Evolutionary conservation across 371 early-diverging fungal species (phyloP), one percentile per base, ranked within the genome.

Genomic region (Mucor mucedo): DNA sequence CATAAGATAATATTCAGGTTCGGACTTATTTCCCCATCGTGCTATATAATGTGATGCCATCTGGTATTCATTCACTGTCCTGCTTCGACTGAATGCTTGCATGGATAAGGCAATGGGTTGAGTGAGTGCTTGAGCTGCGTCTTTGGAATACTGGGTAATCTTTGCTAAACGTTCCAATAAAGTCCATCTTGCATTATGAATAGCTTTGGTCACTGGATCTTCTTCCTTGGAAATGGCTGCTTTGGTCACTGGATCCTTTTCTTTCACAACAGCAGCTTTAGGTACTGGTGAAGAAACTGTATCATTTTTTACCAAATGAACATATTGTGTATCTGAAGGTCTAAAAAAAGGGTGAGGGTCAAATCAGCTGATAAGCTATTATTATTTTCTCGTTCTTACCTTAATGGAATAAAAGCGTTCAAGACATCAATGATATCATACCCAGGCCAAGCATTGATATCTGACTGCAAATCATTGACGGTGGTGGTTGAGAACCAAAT

Each of bases 41-140:
- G 89, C 88, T 41, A 95, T 65, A 62, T 95, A 96, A 14, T 91
- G 77, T 0, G 87, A 83, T 0, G 94, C 95, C 33, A 84, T 76
- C 63, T 91, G 91, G 63, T 94, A 95, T 53, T 96, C 96, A 33
- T 82, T 73, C 68, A 84, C 72, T 21, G 80, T 75, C 49, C 68
- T 70, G 11, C 50, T 42, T 81, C 77, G 5, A 86, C 77, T 14
- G 84, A 87, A 9, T 68, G 74, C 38, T 81, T 77, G n/a, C 68
- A 21, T 21, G n/a, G 47, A 47, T 21, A 10, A 30, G 33, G 40
- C 50, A 32, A 21, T 55, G 60, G 33, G 41, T 21, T 42, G 39
- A 55, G 85, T 55, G 92, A 94, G 77, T 4, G 93, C 77, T 44
- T 86, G 87, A 9, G 86, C 88, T 3, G 92, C 86, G 49, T 87